These are phyloP conservation scores for Notholithocarpus densiflorus DNA, from an alignment of 306 rosid genomes.

Conservation along the genomic window DNA sequence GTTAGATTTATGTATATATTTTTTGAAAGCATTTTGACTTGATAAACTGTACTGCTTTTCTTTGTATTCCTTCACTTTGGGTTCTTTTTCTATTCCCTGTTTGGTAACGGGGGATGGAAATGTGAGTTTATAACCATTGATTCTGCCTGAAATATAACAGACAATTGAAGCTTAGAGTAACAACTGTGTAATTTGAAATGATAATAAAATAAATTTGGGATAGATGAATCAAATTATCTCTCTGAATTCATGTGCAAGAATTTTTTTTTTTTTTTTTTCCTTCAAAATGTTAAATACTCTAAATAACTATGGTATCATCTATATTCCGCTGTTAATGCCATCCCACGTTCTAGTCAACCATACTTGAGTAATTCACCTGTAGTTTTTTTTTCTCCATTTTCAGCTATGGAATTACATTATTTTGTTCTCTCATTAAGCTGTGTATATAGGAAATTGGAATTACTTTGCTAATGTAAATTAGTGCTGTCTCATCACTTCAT, in stretches of 20 bases:
- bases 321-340: not conserved
- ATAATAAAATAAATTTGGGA: not conserved
- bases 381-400: not conserved
- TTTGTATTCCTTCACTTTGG: not conserved
- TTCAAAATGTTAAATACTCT: not conserved
- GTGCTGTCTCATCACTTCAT: not conserved
- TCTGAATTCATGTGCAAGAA: not conserved
- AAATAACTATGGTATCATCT: not conserved
- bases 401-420: not conserved
- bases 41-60: not conserved
- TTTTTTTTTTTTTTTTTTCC: not conserved
- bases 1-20: not conserved
- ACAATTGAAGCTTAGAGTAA: not conserved
- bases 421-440: constrained; percentile 3
- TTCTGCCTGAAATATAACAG: not conserved
- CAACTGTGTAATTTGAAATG: not conserved
- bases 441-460: not conserved
- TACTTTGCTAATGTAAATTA: not conserved
- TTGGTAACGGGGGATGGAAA: not conserved
- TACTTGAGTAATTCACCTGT: not conserved
- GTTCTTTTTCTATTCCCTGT: not conserved
- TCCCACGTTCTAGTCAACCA: not conserved
- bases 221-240: not conserved
- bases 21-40: not conserved
- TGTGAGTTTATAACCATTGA: not conserved